Evolutionary conservation across 176 grass and related monocot genomes (phyloP).

Genomic region (Tuctoria greenei): DNA sequence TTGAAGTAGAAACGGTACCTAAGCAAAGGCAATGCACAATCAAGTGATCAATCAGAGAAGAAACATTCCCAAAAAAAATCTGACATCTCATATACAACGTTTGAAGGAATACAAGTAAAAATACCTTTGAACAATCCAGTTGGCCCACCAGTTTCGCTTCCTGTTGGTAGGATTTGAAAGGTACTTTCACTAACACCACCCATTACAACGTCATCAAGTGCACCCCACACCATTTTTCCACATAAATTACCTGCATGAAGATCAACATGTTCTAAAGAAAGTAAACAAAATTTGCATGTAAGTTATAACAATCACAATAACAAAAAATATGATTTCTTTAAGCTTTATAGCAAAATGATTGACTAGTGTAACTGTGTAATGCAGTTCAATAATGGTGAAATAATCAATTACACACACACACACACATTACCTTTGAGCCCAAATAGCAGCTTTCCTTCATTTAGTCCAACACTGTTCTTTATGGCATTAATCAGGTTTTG

Average conservation of each 20-base stretch:
- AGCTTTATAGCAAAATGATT: constrained; percentile 1
- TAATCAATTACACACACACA: not conserved
- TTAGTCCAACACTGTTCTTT: constrained; percentile 60
- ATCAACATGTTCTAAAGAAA: constrained; percentile 3
- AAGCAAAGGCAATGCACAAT: not conserved
- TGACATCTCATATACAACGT: constrained; percentile 12
- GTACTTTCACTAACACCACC: constrained; percentile 93
- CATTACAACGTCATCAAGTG: constrained; percentile 97
- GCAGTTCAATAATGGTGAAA: not conserved
- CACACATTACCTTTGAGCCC: constrained; percentile 69
- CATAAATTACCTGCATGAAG: constrained; percentile 58
- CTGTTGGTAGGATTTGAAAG: constrained; percentile 81
- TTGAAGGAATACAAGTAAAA: not conserved
- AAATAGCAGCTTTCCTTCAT: constrained; percentile 85
- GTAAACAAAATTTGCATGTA: constrained; percentile 5
- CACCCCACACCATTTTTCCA: constrained; percentile 73
- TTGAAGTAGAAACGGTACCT: constrained; percentile 92
- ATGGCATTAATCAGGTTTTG: constrained; percentile 82
- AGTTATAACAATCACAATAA: constrained; percentile 18
- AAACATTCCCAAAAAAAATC: not conserved
- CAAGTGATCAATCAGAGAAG: constrained; percentile 3
- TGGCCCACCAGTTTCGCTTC: constrained; percentile 78
- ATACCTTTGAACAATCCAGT: constrained; percentile 96
- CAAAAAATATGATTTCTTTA: not conserved
- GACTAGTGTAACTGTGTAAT: constrained; percentile 1